These are phyloP conservation scores for Magnolia changhungtana DNA, from an alignment of 164 flowering plant genomes.

Conservation along the genomic window DNA sequence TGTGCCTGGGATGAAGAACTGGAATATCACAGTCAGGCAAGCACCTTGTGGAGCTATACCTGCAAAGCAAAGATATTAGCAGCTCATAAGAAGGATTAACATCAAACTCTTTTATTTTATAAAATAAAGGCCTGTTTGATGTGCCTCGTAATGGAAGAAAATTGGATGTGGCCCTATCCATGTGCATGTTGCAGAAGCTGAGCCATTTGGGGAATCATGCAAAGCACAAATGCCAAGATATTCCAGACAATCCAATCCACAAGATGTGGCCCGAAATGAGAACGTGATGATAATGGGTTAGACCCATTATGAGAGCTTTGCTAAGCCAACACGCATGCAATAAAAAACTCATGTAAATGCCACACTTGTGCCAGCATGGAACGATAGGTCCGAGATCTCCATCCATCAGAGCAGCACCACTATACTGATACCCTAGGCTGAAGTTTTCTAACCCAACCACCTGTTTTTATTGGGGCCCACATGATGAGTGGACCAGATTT, in stretches of 20 bases:
- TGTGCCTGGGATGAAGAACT: slow-evolving; percentile 90
- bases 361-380: too few relatives aligned
- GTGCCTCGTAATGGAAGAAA: too few relatives aligned
- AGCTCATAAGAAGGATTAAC: neutral
- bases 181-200: neutral
- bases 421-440: too few relatives aligned
- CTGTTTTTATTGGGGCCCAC: too few relatives aligned
- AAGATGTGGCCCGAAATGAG: neutral
- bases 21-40: slow-evolving; percentile 86
- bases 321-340: too few relatives aligned
- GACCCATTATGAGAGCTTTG: too few relatives aligned
- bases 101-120: neutral
- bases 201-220: too few relatives aligned
- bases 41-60: slow-evolving; percentile 60
- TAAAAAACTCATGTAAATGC: too few relatives aligned
- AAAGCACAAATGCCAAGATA: neutral
- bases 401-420: too few relatives aligned
- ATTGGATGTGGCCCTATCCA: neutral
- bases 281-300: neutral
- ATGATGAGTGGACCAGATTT: too few relatives aligned
- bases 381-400: too few relatives aligned
- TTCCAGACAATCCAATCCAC: neutral
- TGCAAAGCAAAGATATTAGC: slow-evolving; percentile 8
- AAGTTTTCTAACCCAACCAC: too few relatives aligned
- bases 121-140: neutral